Evolutionary conservation across 2,329 filamentous ascomycete genomes (phyloP), one percentile per base, ranked within the genome.

Genomic region (Colletotrichum eremochloae): DNA sequence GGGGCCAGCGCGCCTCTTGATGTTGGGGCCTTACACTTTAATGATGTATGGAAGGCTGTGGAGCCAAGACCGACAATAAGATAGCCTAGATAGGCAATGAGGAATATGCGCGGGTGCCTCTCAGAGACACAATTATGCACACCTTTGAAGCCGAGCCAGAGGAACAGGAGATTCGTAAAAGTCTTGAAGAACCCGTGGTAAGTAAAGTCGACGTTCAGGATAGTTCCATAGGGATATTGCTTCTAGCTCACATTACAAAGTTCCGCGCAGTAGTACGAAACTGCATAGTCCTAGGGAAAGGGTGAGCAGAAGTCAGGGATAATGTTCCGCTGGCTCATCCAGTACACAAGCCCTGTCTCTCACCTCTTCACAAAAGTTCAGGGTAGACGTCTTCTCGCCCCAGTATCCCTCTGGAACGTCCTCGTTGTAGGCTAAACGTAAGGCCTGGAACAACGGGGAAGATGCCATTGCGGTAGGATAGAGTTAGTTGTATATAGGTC

Each of bases 311-410:
- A 52, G 53, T 57, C 33, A 56, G 60, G 15, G 24, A 9, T 7
- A 33, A 33, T 20, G 24, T 33, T 18, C 24, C 11, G 18, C 15
- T 20, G 31, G 24, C n/a, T 24, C 40, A 15, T 12, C 18, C 46
- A 31, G 60, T 31, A 29, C 15, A n/a, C 24, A 38, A 60, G 73
- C 80, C 33, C 15, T n/a, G n/a, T 63, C 73, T 63, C 73, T 74
- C 80, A 91, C 91, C 86, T 94, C 93, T 86, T 95, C 93, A 79
- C 93, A 95, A 88, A 93, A 95, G 80, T 95, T 94, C 56, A 94
- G 78, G 0, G 92, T 94, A 11, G 90, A 91, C 1, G 92, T 94
- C 68, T 92, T 90, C 31, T 91, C 89, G 7, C 86, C 88, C 92
- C 92, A 94, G 79, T 89, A 90, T 29, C 91, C 91, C 48, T 81